Percentiles rank a stretch among this genome's conserved stretches.
Evolutionary conservation across 169 alveolate species (phyloP).

Genomic region (Eimeria praecox): DNA sequence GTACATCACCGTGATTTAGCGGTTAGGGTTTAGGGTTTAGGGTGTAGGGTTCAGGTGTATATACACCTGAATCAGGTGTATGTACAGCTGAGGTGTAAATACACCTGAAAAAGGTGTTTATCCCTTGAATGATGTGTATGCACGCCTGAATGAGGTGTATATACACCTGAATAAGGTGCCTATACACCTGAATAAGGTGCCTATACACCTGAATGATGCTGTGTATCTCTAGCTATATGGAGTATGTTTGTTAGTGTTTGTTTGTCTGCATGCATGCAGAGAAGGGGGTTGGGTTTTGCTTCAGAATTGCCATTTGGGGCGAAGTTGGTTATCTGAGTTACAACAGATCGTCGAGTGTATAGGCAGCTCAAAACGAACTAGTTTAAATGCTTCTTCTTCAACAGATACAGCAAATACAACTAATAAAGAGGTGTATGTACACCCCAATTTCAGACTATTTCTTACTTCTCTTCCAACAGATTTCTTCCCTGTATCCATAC

Average conservation of each 20-base stretch:
- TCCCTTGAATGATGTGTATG: no score
- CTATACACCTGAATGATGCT: not conserved
- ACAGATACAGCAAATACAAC: not conserved
- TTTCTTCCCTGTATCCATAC: slow-evolving; percentile 88
- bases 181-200: not conserved
- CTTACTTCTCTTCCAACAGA: slow-evolving; percentile 94
- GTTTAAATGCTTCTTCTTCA: not conserved
- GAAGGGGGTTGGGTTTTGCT: slow-evolving; percentile 95
- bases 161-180: not conserved
- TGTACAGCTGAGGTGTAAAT: not conserved
- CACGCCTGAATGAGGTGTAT: no score
- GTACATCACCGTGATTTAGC: no score
- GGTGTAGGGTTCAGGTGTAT: no score
- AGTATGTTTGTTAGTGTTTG: not conserved
- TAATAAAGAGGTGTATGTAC: not conserved
- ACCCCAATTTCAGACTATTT: slow-evolving; percentile 91
- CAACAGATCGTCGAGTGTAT: slow-evolving; percentile 92
- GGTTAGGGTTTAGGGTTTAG: no score
- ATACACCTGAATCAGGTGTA: not conserved
- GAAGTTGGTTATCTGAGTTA: slow-evolving; percentile 95
- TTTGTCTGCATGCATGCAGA: not conserved
- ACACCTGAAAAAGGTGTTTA: not conserved
- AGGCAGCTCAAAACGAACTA: not conserved
- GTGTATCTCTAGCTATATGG: not conserved
- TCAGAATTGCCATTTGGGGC: slow-evolving; percentile 96